phyloP scores from a whole-genome alignment of 106 monocot genomes.

The Allium cepa region DNA sequence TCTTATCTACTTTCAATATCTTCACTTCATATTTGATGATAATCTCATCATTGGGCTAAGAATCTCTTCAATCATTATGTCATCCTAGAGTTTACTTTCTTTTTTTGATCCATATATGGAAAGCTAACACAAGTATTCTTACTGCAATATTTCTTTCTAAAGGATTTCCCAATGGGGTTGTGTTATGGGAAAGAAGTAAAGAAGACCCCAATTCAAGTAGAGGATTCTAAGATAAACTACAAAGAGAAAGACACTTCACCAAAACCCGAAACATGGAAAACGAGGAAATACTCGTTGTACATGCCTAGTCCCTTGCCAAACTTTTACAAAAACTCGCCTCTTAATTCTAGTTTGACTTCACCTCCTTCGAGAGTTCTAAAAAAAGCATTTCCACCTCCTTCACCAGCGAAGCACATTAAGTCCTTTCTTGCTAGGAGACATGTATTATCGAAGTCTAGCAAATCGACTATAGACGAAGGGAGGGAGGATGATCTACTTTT shows the following conservation, averaged over 20 bases:
- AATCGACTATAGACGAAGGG: constrained; percentile 60
- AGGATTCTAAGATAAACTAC: constrained; percentile 2
- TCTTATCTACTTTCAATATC: neutral
- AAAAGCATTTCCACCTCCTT: constrained; percentile 70
- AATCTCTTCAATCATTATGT: neutral
- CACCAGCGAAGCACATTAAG: constrained; percentile 88
- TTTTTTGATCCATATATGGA: constrained; percentile 4
- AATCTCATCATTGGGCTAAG: neutral
- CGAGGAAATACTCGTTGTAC: constrained; percentile 32
- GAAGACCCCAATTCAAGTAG: constrained; percentile 8
- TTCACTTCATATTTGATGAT: neutral
- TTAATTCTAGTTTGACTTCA: constrained; percentile 34
- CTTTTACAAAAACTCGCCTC: constrained; percentile 61
- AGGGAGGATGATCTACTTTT: constrained; percentile 38
- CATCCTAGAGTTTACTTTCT: neutral
- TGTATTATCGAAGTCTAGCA: constrained; percentile 57
- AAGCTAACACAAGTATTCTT: neutral
- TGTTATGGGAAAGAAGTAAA: constrained; percentile 57
- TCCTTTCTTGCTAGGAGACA: constrained; percentile 59
- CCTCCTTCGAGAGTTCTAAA: constrained; percentile 47
- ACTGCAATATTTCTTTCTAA: neutral
- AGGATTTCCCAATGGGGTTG: constrained; percentile 39
- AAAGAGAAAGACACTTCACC: constrained; percentile 5
- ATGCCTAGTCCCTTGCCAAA: constrained; percentile 49
- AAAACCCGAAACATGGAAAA: constrained; percentile 29